A percentile compares a stretch with the other conserved stretches of the same genome.
These are phyloP conservation scores for Ploettnerulaceae sp. DNA, from an alignment of 2,329 filamentous ascomycete species.

Conservation along the genomic window DNA sequence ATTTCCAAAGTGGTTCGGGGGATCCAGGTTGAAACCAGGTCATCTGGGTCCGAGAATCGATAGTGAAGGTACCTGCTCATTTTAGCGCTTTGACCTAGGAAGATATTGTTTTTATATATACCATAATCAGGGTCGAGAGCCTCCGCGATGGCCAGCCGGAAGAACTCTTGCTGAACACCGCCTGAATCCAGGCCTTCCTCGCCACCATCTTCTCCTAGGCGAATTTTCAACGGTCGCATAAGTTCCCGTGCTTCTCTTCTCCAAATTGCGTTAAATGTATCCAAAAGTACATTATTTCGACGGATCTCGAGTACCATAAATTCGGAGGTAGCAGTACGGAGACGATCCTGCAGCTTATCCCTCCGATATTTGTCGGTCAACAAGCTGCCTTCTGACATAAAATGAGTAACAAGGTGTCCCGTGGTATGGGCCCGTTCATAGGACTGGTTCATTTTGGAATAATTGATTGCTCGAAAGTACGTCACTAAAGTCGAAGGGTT, in stretches of 20 bases:
- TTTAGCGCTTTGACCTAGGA: constrained; percentile 6
- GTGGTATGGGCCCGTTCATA: constrained; percentile 65
- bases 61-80: constrained; percentile 61
- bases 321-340: constrained; percentile 63
- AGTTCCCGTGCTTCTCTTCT: constrained; percentile 77
- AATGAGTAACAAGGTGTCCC: constrained; percentile 48
- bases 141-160: constrained; percentile 75
- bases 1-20: constrained; percentile 81
- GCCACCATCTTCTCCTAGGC: constrained; percentile 73
- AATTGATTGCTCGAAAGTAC: constrained; percentile 86
- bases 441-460: constrained; percentile 75
- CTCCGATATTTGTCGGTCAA: constrained; percentile 55
- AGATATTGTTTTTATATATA: constrained; percentile 32
- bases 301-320: constrained; percentile 68
- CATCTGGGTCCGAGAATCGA: constrained; percentile 71
- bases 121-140: constrained; percentile 73
- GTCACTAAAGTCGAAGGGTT: constrained; percentile 65
- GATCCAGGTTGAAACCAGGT: constrained; percentile 85
- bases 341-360: constrained; percentile 54
- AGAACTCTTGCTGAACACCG: constrained; percentile 95
- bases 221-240: constrained; percentile 79
- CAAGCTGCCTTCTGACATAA: constrained; percentile 49
- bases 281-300: constrained; percentile 60
- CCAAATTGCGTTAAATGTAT: constrained; percentile 87
- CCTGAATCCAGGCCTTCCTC: constrained; percentile 92